Evolutionary conservation across 169 alveolate genomes (phyloP).

Genomic region (Eimeria necatrix): DNA sequence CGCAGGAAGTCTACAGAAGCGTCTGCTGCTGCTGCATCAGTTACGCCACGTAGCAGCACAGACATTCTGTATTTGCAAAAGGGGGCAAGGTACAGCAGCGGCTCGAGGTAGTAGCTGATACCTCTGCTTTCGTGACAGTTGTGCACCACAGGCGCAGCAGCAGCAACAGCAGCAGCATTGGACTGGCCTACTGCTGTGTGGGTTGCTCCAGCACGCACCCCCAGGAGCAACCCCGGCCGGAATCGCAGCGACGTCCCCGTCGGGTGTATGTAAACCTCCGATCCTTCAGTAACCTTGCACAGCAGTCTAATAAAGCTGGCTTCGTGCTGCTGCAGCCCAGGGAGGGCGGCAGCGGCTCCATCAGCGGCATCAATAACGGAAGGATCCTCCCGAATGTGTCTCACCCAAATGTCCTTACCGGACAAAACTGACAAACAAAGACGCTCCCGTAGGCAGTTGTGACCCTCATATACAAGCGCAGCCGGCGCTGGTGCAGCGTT

Average conservation of each 20-base stretch:
- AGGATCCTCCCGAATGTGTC: background rate
- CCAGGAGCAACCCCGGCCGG: constrained; percentile 93
- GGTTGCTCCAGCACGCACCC: constrained; percentile 83
- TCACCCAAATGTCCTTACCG: background rate
- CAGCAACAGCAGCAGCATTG: constrained; percentile 18
- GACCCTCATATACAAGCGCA: background rate
- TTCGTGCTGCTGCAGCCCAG: constrained; percentile 92
- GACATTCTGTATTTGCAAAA: constrained; percentile 89
- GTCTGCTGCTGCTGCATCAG: constrained; percentile 88
- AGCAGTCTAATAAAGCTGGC: constrained; percentile 88
- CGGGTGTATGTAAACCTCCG: constrained; percentile 88
- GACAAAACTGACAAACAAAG: background rate
- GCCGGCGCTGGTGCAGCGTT: background rate
- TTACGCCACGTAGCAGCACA: constrained; percentile 88
- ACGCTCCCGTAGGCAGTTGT: background rate
- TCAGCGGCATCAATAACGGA: constrained; percentile 22
- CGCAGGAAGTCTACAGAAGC: constrained; percentile 84
- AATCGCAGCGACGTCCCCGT: constrained; percentile 92
- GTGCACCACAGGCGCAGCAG: constrained; percentile 75
- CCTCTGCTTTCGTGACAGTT: constrained; percentile 89
- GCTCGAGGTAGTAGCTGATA: constrained; percentile 90
- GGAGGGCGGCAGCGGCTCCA: constrained; percentile 84
- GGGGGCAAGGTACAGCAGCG: constrained; percentile 86
- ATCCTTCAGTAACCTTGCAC: constrained; percentile 90
- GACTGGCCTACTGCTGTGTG: background rate